These are phyloP conservation scores for Fusarium bactridioides DNA, from an alignment of 2,329 filamentous ascomycete species.

Conservation along the genomic window DNA sequence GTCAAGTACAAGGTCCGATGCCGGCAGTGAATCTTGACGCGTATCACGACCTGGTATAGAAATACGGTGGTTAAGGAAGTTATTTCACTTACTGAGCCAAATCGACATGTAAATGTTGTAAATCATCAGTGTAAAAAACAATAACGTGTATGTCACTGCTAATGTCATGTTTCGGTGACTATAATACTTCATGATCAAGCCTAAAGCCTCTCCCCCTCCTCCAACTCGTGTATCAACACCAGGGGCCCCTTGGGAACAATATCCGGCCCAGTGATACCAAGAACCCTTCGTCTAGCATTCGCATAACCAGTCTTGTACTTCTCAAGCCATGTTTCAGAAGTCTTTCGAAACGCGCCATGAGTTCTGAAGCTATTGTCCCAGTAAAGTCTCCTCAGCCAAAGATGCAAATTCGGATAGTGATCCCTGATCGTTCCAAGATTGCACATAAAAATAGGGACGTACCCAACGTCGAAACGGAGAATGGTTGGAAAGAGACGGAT, in stretches of 20 bases:
- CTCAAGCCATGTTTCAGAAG: slow-evolving; percentile 65
- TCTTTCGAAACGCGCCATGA: slow-evolving; percentile 70
- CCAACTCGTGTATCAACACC: slow-evolving; percentile 26
- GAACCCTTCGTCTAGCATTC: slow-evolving; percentile 33
- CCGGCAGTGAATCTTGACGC: neutral
- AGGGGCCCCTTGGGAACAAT: slow-evolving; percentile 42
- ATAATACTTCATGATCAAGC: neutral
- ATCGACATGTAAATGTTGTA: too few relatives aligned
- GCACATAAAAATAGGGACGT: slow-evolving; percentile 71
- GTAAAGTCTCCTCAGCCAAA: slow-evolving; percentile 74
- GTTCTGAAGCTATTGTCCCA: slow-evolving; percentile 62
- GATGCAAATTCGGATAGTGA: slow-evolving; percentile 71
- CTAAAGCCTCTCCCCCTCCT: neutral
- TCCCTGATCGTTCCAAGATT: slow-evolving; percentile 70
- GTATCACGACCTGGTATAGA: neutral
- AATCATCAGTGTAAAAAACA: too few relatives aligned
- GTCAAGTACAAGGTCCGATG: neutral
- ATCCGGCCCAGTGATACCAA: slow-evolving; percentile 39
- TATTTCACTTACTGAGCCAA: too few relatives aligned
- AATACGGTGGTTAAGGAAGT: neutral
- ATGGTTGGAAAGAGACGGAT: slow-evolving; percentile 73
- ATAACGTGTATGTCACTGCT: neutral
- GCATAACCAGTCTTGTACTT: slow-evolving; percentile 45
- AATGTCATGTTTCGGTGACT: too few relatives aligned
- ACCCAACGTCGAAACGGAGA: slow-evolving; percentile 73